Conservation (phyloP, 495 filamentous ascomycete species). For the Darksidea phi region DNA sequence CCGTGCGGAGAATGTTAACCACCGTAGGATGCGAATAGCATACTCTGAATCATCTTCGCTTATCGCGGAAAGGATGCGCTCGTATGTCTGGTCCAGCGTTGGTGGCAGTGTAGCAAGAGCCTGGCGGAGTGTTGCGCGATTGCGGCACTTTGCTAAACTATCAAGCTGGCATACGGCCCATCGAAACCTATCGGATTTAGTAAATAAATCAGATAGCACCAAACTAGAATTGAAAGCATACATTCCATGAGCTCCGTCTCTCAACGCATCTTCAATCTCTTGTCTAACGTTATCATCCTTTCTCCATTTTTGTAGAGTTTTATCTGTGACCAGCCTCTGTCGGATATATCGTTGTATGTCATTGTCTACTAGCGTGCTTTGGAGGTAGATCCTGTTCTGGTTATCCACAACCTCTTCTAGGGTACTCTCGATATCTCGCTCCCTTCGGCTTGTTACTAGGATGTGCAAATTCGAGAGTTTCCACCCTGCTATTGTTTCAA, state of each 20-base stretch:
- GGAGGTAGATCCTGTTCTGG: conserved; percentile 9
- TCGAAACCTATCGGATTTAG: conserved; percentile 36
- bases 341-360: conserved; percentile 15
- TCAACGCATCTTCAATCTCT: conserved; percentile 4
- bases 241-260: conserved; percentile 5
- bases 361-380: conserved; percentile 1
- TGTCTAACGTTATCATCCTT: conserved; percentile 2
- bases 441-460: conserved; percentile 9
- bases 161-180: conserved; percentile 38
- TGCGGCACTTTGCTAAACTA: conserved; percentile 21
- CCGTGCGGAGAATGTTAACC: conserved; percentile 24
- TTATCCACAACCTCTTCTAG: not conserved
- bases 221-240: not conserved
- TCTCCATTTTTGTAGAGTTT: not conserved
- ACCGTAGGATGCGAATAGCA: conserved; percentile 27
- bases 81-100: conserved; percentile 35
- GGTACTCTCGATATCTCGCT: conserved; percentile 7
- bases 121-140: conserved; percentile 10
- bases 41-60: conserved; percentile 16
- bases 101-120: conserved; percentile 22
- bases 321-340: not conserved
- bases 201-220: not conserved
- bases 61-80: conserved; percentile 33
- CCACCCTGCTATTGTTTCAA: conserved; percentile 10
- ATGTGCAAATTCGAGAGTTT: conserved; percentile 3